Evolutionary conservation across 2,329 filamentous ascomycete genomes (phyloP).

Genomic region (Sporothrix dimorphospora): DNA sequence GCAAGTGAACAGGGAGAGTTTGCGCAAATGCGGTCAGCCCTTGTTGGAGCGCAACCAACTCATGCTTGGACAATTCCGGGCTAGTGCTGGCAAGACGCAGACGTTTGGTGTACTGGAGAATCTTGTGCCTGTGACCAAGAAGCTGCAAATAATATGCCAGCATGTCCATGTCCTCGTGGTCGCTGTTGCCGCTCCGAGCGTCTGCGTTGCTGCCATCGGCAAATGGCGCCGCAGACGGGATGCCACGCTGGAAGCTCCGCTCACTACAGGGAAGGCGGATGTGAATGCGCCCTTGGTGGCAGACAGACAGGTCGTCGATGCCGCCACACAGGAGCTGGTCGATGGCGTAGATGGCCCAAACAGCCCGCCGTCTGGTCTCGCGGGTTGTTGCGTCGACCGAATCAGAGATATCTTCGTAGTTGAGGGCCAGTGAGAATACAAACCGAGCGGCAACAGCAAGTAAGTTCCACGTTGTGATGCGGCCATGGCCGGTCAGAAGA

Average conservation of each 20-base stretch:
- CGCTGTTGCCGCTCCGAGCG: not conserved
- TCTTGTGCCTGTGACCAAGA: not conserved
- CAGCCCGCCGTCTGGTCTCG: constrained; percentile 36
- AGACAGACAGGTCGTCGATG: constrained; percentile 39
- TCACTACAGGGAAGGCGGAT: constrained; percentile 27
- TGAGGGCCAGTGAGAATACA: constrained; percentile 8
- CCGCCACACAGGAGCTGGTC: constrained; percentile 39
- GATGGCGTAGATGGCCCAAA: constrained; percentile 38
- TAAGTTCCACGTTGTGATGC: constrained; percentile 1
- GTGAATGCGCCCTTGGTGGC: constrained; percentile 35
- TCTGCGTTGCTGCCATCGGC: not conserved
- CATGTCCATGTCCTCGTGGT: constrained; percentile 15
- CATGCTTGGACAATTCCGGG: not conserved
- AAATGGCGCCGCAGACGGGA: not conserved
- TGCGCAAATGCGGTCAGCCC: not conserved
- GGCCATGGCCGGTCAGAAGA: not conserved
- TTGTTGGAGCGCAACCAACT: not conserved
- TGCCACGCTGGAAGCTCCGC: constrained; percentile 20
- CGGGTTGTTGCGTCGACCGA: constrained; percentile 13
- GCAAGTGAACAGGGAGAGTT: constrained; percentile 1
- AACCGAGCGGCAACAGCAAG: not conserved
- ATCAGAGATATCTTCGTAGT: constrained; percentile 14
- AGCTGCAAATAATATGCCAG: constrained; percentile 19
- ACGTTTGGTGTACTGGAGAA: constrained; percentile 20
- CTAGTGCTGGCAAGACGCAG: not conserved